Evolutionary conservation across 352 stramenopile species (phyloP).

Genomic region (Globisporangium spiculum): DNA sequence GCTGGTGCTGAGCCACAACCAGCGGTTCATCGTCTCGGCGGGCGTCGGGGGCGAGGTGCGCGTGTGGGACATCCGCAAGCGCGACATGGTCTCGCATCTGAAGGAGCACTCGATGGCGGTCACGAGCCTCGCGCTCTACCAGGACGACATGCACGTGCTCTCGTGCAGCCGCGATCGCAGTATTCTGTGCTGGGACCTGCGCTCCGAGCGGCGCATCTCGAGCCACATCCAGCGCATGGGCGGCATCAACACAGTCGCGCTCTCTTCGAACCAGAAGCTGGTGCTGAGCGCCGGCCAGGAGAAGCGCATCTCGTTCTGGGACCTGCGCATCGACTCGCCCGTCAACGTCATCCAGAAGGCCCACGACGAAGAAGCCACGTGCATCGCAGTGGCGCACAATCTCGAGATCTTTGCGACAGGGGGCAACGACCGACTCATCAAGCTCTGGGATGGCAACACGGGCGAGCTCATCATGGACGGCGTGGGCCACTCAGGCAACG

Average conservation of each 20-base stretch:
- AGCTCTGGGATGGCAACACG: constrained; percentile 81
- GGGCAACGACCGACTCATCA: constrained; percentile 83
- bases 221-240: constrained; percentile 93
- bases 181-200: constrained; percentile 93
- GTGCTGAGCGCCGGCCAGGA: constrained; percentile 92
- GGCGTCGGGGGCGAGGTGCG: constrained; percentile 86
- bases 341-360: constrained; percentile 76
- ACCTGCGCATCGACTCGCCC: constrained; percentile 83
- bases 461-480: constrained; percentile 66
- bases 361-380: constrained; percentile 86
- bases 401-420: constrained; percentile 87
- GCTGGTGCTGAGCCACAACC: constrained; percentile 89
- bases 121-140: constrained; percentile 82
- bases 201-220: constrained; percentile 79
- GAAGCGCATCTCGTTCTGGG: constrained; percentile 92
- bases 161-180: constrained; percentile 87
- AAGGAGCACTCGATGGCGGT: constrained; percentile 92
- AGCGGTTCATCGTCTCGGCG: constrained; percentile 83
- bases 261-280: constrained; percentile 84
- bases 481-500: constrained; percentile 72
- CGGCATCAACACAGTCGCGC: constrained; percentile 89
- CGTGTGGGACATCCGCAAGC: constrained; percentile 92
- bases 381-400: constrained; percentile 82
- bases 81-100: constrained; percentile 88
- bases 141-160: constrained; percentile 89